Evolutionary conservation across 768 basidiomycete genomes (phyloP), one percentile per base, ranked within the genome.

Genomic region (Russula sp.): DNA sequence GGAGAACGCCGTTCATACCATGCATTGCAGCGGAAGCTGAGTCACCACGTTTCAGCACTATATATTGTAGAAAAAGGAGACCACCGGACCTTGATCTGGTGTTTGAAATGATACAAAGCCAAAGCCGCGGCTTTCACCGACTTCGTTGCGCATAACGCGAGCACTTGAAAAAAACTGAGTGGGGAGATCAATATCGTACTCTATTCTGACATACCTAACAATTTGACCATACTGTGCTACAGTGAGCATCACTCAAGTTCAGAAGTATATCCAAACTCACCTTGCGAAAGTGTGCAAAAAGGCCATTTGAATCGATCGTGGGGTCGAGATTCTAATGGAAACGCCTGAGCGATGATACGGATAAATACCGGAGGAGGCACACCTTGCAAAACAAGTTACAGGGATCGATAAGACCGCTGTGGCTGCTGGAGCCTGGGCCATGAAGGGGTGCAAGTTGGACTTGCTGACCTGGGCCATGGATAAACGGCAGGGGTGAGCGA

Each of bases 361-460:
- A 42, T n/a, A 34, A 34, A 43, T 38, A 48, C 39, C 25, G 38
- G 32, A 58, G 34, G 35, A 7, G 1, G 67, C 76, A 46, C 60
- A 89, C 88, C 79, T 92, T 92, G 80, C 88, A 90, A 73, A 93
- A 93, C 50, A 93, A 74, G 70, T 93, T 93, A 78, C 90, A 93
- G 0, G 92, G 91, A 73, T 93, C 91, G 63, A 93, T 92, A 32
- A 94, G 78, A 20, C 92, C 92, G 65, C 89, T 91, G 69, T 92
- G 88, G 69, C 89, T 92, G 57, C 67, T 82, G 39, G 88, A 85
- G n/a, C 90, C 89, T 42, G 88, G 90, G 4, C 90, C 90, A 20
- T 66, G 64, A 50, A 81, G 55, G 14, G 91, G 92, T 1, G 91
- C 90, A 8, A 86, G 79, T 71, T 94, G 90, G 38, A 93, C 90